phyloP scores from a whole-genome alignment of 306 rosid genomes.

The Echinosophora koreensis region DNA sequence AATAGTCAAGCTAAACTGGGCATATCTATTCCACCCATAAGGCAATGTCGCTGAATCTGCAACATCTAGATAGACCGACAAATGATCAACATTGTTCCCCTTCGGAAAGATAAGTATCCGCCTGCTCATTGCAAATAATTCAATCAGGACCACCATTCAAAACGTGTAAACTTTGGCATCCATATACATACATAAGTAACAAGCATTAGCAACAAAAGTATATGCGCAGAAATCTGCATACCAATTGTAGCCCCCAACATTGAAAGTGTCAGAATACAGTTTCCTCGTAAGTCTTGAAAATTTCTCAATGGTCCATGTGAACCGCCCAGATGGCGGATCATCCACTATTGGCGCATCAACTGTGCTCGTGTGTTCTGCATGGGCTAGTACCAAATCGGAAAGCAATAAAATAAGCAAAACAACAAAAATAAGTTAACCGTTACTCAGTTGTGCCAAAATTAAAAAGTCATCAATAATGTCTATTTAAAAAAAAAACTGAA shows the following conservation, averaged over 20 bases:
- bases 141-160: constrained; percentile 32
- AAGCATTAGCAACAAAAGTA: constrained; percentile 1
- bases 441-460: not conserved
- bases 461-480: not conserved
- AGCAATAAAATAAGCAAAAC: not conserved
- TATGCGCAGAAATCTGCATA: constrained; percentile 23
- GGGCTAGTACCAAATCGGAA: constrained; percentile 27
- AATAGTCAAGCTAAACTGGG: constrained; percentile 80
- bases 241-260: constrained; percentile 74
- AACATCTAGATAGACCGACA: constrained; percentile 85
- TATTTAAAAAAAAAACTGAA: not conserved
- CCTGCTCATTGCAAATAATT: constrained; percentile 54
- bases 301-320: constrained; percentile 77
- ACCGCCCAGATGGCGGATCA: constrained; percentile 69
- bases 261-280: constrained; percentile 66
- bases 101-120: constrained; percentile 74
- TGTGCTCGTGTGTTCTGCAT: constrained; percentile 39
- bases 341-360: constrained; percentile 59
- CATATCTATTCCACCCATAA: constrained; percentile 79
- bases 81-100: constrained; percentile 80
- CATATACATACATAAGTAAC: not conserved
- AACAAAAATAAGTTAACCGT: not conserved
- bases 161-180: not conserved
- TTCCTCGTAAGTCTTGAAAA: constrained; percentile 70
- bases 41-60: constrained; percentile 68